Percentiles rank a stretch among this genome's conserved stretches.
Evolutionary conservation across 176 grass and related monocot species (phyloP).

Genomic region (Rhynchospora pubera): DNA sequence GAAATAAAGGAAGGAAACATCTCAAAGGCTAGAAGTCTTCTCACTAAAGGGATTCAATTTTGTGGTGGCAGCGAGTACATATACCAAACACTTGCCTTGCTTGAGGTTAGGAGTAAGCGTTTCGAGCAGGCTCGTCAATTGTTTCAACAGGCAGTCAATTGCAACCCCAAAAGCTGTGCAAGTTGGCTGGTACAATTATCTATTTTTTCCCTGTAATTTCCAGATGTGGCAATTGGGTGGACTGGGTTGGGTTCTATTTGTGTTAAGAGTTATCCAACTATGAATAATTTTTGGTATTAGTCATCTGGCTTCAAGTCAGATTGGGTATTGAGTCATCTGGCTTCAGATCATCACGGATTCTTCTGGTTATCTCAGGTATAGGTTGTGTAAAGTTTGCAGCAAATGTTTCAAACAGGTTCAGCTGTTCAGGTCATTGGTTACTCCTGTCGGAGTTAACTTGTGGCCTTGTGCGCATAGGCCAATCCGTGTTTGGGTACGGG

Average conservation of each 20-base stretch:
- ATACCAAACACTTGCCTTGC: constrained; percentile 96
- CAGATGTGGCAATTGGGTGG: background rate
- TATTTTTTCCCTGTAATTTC: constrained; percentile 24
- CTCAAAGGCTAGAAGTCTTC: constrained; percentile 84
- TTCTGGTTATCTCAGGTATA: background rate
- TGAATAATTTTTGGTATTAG: no score
- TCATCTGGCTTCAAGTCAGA: background rate
- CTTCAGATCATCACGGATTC: background rate
- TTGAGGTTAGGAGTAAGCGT: constrained; percentile 83
- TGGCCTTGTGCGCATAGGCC: background rate
- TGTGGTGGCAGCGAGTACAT: constrained; percentile 97
- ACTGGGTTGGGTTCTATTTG: background rate
- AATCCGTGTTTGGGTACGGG: background rate
- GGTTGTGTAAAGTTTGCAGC: background rate
- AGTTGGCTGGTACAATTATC: constrained; percentile 93
- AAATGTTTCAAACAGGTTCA: background rate
- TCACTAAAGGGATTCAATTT: constrained; percentile 73
- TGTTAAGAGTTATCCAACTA: no score
- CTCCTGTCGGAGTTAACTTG: background rate
- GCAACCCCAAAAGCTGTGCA: constrained; percentile 92
- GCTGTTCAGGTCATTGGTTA: background rate
- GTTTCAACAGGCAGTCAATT: constrained; percentile 80
- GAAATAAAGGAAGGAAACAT: constrained; percentile 97
- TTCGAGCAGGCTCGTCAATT: constrained; percentile 68
- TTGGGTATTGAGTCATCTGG: background rate